A percentile compares a stretch with the other conserved stretches of the same genome.
Conservation (phyloP, 768 basidiomycete species). For the Psilocybe cyanescens region DNA sequence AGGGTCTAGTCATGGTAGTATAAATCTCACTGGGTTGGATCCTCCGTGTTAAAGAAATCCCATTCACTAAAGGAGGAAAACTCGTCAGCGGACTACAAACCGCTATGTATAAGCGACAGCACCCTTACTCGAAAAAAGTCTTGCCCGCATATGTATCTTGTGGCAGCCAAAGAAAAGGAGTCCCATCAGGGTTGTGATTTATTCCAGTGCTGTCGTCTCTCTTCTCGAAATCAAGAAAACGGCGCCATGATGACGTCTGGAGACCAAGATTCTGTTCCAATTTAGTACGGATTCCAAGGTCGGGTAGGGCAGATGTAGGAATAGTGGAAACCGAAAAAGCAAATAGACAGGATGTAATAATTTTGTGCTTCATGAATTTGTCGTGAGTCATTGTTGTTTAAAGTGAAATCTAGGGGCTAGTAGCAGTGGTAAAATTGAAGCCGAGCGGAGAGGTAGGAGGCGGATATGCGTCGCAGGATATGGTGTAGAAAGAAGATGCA, state of each 20-base stretch:
- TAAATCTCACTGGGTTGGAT: conserved; percentile 67
- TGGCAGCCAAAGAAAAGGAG: conserved; percentile 66
- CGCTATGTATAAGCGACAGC: neutral
- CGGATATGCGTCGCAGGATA: neutral
- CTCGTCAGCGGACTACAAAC: conserved; percentile 5
- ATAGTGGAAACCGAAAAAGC: conserved; percentile 5
- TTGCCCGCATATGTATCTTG: conserved; percentile 66
- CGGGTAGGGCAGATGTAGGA: conserved; percentile 6
- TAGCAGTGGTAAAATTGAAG: neutral
- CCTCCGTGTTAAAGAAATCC: conserved; percentile 58
- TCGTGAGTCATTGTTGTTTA: conserved; percentile 9
- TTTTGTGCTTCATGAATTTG: conserved; percentile 10
- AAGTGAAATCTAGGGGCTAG: neutral
- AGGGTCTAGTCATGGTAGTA: conserved; percentile 10
- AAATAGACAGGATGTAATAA: conserved; percentile 12
- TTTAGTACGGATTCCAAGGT: conserved; percentile 3
- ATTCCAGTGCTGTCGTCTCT: conserved; percentile 22
- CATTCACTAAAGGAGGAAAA: conserved; percentile 44
- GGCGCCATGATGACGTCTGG: neutral
- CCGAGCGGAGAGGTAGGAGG: neutral
- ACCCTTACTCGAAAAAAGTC: conserved; percentile 69
- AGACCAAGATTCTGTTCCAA: neutral
- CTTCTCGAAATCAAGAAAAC: neutral
- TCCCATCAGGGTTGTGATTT: conserved; percentile 50
- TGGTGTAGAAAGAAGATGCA: neutral